Percentiles rank a stretch among this genome's conserved stretches.
Evolutionary conservation across 768 basidiomycete genomes (phyloP).

Genomic region (Kwoniella newhampshirensis): DNA sequence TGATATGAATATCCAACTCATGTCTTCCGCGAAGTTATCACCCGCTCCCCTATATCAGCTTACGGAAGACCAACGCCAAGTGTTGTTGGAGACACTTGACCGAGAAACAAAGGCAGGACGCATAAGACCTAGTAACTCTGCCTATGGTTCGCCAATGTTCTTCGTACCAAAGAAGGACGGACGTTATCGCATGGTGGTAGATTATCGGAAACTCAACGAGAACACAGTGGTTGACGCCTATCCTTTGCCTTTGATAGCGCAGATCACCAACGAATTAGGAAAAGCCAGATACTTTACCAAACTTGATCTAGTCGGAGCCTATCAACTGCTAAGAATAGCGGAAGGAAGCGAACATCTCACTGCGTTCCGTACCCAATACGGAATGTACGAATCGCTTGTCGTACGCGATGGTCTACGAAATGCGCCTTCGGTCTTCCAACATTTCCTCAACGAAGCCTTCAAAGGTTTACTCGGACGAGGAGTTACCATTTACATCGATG

Average conservation of each 20-base stretch:
- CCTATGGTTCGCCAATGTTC: slow-evolving; percentile 36
- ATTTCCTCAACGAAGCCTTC: slow-evolving; percentile 34
- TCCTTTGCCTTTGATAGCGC: slow-evolving; percentile 35
- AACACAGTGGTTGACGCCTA: slow-evolving; percentile 29
- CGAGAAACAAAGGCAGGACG: slow-evolving; percentile 49
- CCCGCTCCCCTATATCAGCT: slow-evolving; percentile 54
- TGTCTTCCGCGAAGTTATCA: slow-evolving; percentile 27
- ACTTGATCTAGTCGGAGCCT: slow-evolving; percentile 55
- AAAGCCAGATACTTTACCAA: slow-evolving; percentile 32
- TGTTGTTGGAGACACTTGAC: slow-evolving; percentile 54
- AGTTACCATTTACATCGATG: slow-evolving; percentile 32
- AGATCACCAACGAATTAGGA: slow-evolving; percentile 25
- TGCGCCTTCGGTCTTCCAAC: slow-evolving; percentile 38
- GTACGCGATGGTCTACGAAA: slow-evolving; percentile 45
- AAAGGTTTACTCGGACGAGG: slow-evolving; percentile 21
- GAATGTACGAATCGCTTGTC: slow-evolving; percentile 29
- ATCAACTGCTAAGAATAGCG: slow-evolving; percentile 56
- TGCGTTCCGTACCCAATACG: slow-evolving; percentile 51
- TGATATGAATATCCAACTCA: slow-evolving; percentile 18
- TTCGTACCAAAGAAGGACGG: slow-evolving; percentile 56
- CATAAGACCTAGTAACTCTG: slow-evolving; percentile 7
- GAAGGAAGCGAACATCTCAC: slow-evolving; percentile 58
- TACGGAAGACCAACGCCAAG: slow-evolving; percentile 49
- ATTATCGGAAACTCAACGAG: slow-evolving; percentile 51
- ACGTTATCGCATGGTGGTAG: slow-evolving; percentile 46